phyloP scores from a whole-genome alignment of 2,329 filamentous ascomycete genomes.

The Corinectria fuckeliana region DNA sequence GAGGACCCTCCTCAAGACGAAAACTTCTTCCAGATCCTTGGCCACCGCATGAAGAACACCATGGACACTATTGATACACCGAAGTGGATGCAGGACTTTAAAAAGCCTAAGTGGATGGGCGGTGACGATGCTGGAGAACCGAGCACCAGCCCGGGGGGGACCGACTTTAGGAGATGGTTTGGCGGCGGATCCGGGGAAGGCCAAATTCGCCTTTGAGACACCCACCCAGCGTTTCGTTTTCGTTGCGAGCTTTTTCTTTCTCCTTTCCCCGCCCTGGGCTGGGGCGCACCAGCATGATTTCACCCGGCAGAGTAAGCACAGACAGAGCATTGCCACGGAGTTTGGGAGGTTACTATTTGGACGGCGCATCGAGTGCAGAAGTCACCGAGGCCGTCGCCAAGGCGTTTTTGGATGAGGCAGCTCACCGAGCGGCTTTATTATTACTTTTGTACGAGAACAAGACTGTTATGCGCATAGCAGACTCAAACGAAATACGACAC shows the following conservation, averaged over 20 bases:
- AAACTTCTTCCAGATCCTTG: constrained; percentile 83
- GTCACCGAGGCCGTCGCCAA: not conserved
- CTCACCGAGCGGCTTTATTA: not conserved
- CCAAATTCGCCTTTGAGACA: constrained; percentile 38
- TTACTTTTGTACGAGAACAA: not conserved
- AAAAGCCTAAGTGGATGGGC: constrained; percentile 83
- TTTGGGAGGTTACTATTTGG: constrained; percentile 17
- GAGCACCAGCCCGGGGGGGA: constrained; percentile 35
- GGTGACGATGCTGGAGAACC: constrained; percentile 53
- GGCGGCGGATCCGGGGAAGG: constrained; percentile 51
- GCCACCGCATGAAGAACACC: constrained; percentile 89
- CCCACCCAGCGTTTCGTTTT: not conserved
- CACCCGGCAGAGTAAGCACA: constrained; percentile 17
- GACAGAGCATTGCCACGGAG: constrained; percentile 28
- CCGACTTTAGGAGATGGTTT: constrained; percentile 65
- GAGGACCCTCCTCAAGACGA: constrained; percentile 73
- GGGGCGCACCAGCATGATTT: constrained; percentile 21
- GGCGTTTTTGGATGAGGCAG: constrained; percentile 8
- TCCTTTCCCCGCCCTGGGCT: not conserved
- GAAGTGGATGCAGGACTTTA: constrained; percentile 80
- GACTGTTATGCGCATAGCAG: not conserved
- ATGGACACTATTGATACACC: constrained; percentile 84
- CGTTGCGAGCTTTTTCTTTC: constrained; percentile 18
- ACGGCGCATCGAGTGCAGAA: not conserved
- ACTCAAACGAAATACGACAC: constrained; percentile 3